A percentile compares a stretch with the other conserved stretches of the same genome.
Conservation (phyloP, 2,329 filamentous ascomycete species). For the Coleophoma crateriformis region DNA sequence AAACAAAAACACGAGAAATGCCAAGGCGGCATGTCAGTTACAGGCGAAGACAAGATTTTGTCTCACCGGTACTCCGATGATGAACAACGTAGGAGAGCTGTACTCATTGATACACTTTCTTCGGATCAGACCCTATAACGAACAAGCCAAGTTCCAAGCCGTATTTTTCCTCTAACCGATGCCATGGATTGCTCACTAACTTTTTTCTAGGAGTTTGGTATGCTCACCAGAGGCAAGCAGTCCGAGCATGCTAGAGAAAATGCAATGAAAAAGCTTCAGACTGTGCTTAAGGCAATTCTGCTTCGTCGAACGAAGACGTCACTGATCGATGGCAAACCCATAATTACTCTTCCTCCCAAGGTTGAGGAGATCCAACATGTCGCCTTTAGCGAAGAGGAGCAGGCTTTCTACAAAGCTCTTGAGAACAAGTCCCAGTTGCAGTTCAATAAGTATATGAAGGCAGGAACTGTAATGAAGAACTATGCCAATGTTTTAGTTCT, state of each 20-base stretch:
- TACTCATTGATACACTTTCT: conserved; percentile 75
- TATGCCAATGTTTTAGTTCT: conserved; percentile 80
- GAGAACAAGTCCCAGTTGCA: conserved; percentile 61
- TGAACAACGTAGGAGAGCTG: conserved; percentile 77
- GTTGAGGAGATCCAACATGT: conserved; percentile 56
- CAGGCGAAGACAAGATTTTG: conserved; percentile 62
- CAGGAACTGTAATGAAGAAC: conserved; percentile 61
- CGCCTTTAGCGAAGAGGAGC: conserved; percentile 61
- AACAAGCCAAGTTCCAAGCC: conserved; percentile 53
- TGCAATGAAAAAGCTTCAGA: conserved; percentile 68
- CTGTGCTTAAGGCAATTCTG: conserved; percentile 73
- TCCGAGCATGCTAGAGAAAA: conserved; percentile 16
- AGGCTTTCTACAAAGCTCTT: conserved; percentile 57
- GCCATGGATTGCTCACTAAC: neutral
- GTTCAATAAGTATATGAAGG: conserved; percentile 72
- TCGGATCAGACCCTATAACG: conserved; percentile 68
- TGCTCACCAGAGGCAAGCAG: conserved; percentile 17
- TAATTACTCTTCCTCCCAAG: conserved; percentile 63
- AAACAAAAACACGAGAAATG: conserved; percentile 59
- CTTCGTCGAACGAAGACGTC: conserved; percentile 79
- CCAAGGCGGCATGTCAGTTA: conserved; percentile 54
- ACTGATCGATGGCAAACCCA: conserved; percentile 72
- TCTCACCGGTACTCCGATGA: conserved; percentile 81
- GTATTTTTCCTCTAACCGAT: conserved; percentile 28
- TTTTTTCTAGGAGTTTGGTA: conserved; percentile 18